phyloP scores from a whole-genome alignment of 371 early-diverging fungal species.

The Gilbertella persicaria region DNA sequence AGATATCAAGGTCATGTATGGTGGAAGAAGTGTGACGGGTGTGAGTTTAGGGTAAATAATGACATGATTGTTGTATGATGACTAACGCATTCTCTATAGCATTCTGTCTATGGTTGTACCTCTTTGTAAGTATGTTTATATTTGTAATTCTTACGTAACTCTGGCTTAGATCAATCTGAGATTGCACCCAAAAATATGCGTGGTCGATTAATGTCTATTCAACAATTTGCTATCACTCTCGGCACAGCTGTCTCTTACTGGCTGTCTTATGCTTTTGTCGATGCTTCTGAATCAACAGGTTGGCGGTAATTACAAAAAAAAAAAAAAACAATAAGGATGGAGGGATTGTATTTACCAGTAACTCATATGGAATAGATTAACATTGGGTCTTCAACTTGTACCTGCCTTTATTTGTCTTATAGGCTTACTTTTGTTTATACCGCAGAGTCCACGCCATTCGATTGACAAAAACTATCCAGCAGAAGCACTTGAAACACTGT shows the following conservation, averaged over 20 bases:
- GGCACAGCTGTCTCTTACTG: constrained; percentile 50
- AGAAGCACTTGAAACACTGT: constrained; percentile 56
- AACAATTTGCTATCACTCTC: constrained; percentile 86
- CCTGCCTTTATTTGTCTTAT: constrained; percentile 35
- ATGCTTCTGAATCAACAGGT: constrained; percentile 29
- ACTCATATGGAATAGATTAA: constrained; percentile 24
- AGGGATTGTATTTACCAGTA: not conserved
- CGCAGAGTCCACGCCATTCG: constrained; percentile 68
- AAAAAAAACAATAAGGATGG: no score
- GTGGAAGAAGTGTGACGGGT: constrained; percentile 82
- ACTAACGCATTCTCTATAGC: constrained; percentile 35
- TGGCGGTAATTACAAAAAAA: constrained; percentile 59
- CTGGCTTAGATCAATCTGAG: constrained; percentile 74
- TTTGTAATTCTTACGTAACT: not conserved
- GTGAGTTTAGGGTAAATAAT: constrained; percentile 75
- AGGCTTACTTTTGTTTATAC: constrained; percentile 28
- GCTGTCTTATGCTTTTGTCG: constrained; percentile 38
- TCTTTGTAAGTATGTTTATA: constrained; percentile 48
- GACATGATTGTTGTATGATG: not conserved
- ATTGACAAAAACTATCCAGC: constrained; percentile 51
- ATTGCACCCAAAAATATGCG: constrained; percentile 84
- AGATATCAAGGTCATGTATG: constrained; percentile 58
- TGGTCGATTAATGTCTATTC: constrained; percentile 84
- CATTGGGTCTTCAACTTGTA: constrained; percentile 43
- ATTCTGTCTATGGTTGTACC: constrained; percentile 84